These are phyloP conservation scores for Houttuynia cordata DNA, from an alignment of 164 flowering plant species.

Conservation along the genomic window DNA sequence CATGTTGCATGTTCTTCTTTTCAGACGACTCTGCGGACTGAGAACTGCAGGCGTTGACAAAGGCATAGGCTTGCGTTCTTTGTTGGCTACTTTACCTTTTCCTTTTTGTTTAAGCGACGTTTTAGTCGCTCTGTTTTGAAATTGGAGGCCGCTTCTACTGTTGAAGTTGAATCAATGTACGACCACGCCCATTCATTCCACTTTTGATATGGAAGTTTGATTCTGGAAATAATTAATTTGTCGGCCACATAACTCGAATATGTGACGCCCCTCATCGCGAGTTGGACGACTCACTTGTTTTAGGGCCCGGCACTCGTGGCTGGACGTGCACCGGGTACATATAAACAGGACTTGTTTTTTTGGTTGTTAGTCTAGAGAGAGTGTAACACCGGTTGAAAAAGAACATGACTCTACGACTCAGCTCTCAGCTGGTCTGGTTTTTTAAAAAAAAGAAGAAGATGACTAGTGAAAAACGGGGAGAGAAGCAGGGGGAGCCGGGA, in stretches of 20 bases:
- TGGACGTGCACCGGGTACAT: too few species aligned
- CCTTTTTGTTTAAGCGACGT: not conserved
- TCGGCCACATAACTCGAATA: too few species aligned
- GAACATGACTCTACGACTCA: too few species aligned
- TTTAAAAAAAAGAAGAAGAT: too few species aligned
- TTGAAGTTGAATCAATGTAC: not conserved
- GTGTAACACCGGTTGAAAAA: too few species aligned
- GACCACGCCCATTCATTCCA: not conserved
- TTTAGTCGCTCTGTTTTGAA: not conserved
- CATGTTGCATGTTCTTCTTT: not conserved
- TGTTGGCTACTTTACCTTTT: not conserved
- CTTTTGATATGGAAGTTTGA: not conserved
- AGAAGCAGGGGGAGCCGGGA: too few species aligned
- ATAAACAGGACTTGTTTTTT: not conserved
- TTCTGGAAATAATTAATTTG: too few species aligned
- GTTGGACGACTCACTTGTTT: too few species aligned
- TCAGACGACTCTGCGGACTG: not conserved
- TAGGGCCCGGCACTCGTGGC: too few species aligned
- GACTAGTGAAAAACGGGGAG: too few species aligned
- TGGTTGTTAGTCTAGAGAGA: not conserved
- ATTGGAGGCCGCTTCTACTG: not conserved
- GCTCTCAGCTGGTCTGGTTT: too few species aligned
- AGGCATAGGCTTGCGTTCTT: not conserved
- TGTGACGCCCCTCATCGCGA: too few species aligned
- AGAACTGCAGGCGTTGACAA: not conserved